Evolutionary conservation across 2,329 filamentous ascomycete genomes (phyloP), one percentile per base, ranked within the genome.

Genomic region (Aspergillus persii): DNA sequence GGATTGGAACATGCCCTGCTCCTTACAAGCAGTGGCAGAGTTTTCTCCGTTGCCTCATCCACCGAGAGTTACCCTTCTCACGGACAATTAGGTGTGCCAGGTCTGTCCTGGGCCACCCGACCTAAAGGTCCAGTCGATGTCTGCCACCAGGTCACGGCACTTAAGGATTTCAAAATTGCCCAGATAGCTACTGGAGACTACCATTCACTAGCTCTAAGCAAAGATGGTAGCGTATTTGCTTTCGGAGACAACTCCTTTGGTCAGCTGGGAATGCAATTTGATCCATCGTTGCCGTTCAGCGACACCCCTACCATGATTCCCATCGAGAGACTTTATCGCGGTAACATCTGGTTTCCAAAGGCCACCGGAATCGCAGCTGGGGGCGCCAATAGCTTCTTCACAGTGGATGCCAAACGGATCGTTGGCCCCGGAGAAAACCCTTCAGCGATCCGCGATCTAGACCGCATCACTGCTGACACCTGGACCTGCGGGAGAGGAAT

Each of bases 231-330:
- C 15, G 83, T 95, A 15, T 96, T 95, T 74, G 83, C 87, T 6
- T 98, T 96, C 77, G 95, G 95, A 41, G 93, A 98, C 74, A 98
- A 98, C 77, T 87, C 88, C 0, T 85, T 86, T 48, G 95, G 95
- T n/a, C 95, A 98, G 75, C 83, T 98, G 3, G 94, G 94, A n/a
- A 87, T 94, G 67, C 86, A 91, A 53, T 85, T 84, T 55, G 86
- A 86, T 52, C 73, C 83, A 0, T 84, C 88, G 30, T 79, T 85
- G 15, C 81, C 85, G 7, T 84, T 79, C 58, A 80, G 90, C 27
- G 90, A 94, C 64, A 82, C 83, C 0, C 92, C 95, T 0, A 85
- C 87, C 3, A 82, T 88, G 5, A 73, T 98, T 2, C 84, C 90
- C 1, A 83, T 91, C 44, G 84, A 86, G 61, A 85, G 84, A 61